Conservation (phyloP, 331 rosid genomes). For the Cydonia oblonga region DNA sequence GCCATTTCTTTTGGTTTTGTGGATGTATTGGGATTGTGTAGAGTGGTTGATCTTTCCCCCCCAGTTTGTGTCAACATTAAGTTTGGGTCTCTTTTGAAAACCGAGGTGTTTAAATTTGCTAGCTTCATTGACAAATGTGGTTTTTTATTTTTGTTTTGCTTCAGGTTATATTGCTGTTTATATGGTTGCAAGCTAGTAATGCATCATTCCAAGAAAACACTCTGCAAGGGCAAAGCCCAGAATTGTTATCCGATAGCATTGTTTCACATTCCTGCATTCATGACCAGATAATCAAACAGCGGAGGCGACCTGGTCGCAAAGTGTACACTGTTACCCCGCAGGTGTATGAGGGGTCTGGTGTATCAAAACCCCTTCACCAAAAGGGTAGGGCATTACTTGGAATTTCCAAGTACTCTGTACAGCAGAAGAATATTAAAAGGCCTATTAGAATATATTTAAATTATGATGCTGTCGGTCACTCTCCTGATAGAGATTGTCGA, state of each 20-base stretch:
- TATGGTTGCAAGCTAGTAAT: constrained; percentile 39
- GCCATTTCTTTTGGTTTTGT: background rate
- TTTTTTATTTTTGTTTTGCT: constrained; percentile 8
- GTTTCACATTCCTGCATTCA: constrained; percentile 91
- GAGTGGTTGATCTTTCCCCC: background rate
- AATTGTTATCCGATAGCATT: constrained; percentile 34
- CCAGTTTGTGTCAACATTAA: background rate
- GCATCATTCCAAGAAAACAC: constrained; percentile 33
- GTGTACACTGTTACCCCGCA: constrained; percentile 87
- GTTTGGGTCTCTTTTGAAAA: background rate
- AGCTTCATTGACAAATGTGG: background rate
- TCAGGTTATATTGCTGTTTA: constrained; percentile 56
- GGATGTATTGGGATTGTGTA: background rate
- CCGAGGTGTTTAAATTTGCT: background rate
- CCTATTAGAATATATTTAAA: constrained; percentile 92
- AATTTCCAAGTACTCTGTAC: constrained; percentile 22
- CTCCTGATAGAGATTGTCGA: constrained; percentile 84
- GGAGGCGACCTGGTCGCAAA: constrained; percentile 79
- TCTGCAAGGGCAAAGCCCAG: constrained; percentile 32
- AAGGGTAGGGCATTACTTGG: constrained; percentile 80
- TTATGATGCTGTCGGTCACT: constrained; percentile 98
- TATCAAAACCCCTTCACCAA: constrained; percentile 38
- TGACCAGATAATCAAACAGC: constrained; percentile 85
- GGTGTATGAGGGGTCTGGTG: constrained; percentile 44
- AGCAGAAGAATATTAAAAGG: constrained; percentile 47